Percentiles rank a stretch among this genome's conserved stretches.
phyloP scores from a whole-genome alignment of 345 rosid genomes.

The Linum trigynum region DNA sequence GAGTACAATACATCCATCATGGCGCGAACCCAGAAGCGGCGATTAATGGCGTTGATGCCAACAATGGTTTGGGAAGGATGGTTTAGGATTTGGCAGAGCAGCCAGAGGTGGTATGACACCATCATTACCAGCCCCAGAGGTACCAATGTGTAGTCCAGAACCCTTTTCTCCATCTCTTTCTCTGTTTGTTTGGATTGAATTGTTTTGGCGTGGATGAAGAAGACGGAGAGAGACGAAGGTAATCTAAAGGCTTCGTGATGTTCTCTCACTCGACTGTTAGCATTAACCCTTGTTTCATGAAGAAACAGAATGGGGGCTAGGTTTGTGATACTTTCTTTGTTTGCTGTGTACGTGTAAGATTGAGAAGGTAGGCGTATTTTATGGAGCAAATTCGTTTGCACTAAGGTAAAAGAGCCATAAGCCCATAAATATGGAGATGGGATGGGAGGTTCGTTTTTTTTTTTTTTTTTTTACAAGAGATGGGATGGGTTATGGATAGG shows the following conservation, averaged over 20 bases:
- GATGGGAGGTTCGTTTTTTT: no score
- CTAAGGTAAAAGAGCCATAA: no score
- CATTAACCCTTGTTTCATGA: no score
- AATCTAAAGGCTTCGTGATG: not conserved
- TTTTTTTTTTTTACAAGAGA: no score
- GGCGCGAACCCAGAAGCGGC: conserved; percentile 79
- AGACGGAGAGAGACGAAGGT: not conserved
- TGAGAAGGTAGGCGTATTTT: no score
- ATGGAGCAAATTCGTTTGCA: no score
- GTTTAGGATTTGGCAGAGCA: conserved; percentile 42
- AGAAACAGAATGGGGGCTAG: no score
- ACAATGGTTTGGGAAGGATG: conserved; percentile 62
- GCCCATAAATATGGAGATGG: no score
- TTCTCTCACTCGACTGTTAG: no score
- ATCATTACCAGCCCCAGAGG: conserved; percentile 48
- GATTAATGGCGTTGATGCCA: conserved; percentile 70
- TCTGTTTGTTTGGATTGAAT: not conserved
- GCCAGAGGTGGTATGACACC: conserved; percentile 65
- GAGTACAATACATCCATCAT: conserved; percentile 69
- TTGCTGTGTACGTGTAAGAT: no score
- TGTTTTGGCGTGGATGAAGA: not conserved
- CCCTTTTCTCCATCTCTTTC: conserved; percentile 33
- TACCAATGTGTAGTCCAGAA: conserved; percentile 55
- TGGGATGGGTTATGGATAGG: no score
- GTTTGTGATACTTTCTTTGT: no score